Evolutionary conservation across 345 rosid genomes (phyloP), one percentile per base, ranked within the genome.

Genomic region (Cardiospermum halicacabum): DNA sequence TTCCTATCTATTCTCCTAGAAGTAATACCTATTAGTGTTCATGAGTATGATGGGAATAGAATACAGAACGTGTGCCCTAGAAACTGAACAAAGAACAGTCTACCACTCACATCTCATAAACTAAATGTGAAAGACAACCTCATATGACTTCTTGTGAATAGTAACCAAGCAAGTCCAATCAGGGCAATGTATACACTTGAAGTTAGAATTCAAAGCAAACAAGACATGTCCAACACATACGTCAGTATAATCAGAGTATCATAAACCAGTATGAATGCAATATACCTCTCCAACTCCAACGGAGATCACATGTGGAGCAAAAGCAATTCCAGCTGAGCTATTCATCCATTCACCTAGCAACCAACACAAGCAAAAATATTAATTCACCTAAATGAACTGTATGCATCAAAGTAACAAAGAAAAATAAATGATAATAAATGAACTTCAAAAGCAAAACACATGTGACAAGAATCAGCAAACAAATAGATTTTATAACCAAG

Each of bases 261-360:
- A 58, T 8, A 31, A 64, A 57, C 21, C 36, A 34, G 24, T 70
- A 39, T 62, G 25, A 28, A 65, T 53, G 62, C 6, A 40, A 25
- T 59, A 50, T 84, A 91, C 99, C 83, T 95, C 99, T 73, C 97
- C 96, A 48, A 75, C 84, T 78, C 74, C 92, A 39, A 91, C 78
- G 19, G 75, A 74, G 77, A 95, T 77, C 61, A 91, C 92, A 88
- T 95, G 96, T 6, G 96, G 98, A 39, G 99, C 76, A 85, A 95
- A 95, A 31, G 99, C 99, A 73, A 69, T 37, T 58, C 99, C 99
- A 43, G 99, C 99, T 7, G 98, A 91, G 76, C 60, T 80, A 73
- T 91, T 89, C 99, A 95, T 95, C 99, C 99, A 95, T 70, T 91
- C 98, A 81, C 99, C 99, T 95, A 62, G n/a, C 42, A 78, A 48